Evolutionary conservation across 768 basidiomycete species (phyloP).

Genomic region (Pleurotus eryngii): DNA sequence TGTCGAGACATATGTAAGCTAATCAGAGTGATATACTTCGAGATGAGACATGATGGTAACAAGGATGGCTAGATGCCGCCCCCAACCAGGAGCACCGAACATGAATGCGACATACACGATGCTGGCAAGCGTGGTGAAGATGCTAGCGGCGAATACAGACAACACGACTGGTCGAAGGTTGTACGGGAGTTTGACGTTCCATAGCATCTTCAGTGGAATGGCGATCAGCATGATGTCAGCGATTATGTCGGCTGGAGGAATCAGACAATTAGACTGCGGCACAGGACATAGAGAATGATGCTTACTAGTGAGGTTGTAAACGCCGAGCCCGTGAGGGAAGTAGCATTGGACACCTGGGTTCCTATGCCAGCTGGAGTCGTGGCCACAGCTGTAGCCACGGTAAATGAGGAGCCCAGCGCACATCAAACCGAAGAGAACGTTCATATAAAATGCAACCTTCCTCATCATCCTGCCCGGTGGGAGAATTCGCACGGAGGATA

Average conservation of each 20-base stretch:
- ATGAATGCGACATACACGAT: background rate
- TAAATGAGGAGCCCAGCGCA: background rate
- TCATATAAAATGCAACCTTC: background rate
- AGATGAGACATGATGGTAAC: background rate
- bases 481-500: conserved; percentile 14
- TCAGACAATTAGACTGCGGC: background rate
- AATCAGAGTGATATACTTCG: conserved; percentile 8
- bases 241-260: conserved; percentile 13
- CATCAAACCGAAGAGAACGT: conserved; percentile 1
- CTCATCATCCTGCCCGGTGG: background rate
- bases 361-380: background rate
- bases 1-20: background rate
- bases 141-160: conserved; percentile 16
- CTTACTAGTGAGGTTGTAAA: background rate
- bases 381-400: background rate
- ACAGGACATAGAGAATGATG: background rate
- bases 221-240: conserved; percentile 13
- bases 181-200: conserved; percentile 12
- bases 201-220: conserved; percentile 14
- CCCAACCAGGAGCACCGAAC: background rate
- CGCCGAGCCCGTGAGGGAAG: background rate
- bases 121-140: conserved; percentile 10
- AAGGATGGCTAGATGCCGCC: background rate
- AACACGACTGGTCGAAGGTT: conserved; percentile 13
- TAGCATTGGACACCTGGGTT: background rate